Conservation (phyloP, 2,329 filamentous ascomycete species). For the Aspergillus carbonarius region DNA sequence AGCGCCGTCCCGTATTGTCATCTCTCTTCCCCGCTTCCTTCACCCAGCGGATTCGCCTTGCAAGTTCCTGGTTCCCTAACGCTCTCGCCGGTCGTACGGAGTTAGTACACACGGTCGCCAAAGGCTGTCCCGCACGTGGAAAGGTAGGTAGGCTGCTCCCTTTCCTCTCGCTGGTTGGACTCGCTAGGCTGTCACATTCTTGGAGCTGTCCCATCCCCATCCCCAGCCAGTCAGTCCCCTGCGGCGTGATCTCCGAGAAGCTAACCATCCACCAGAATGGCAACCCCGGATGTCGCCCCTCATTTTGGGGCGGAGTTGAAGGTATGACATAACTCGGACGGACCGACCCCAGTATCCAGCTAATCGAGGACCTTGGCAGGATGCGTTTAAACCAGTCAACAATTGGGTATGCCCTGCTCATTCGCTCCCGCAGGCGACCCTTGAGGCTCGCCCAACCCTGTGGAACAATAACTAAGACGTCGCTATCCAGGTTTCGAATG, state of each 20-base stretch:
- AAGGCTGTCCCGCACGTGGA: constrained; percentile 1
- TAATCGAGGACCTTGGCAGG: constrained; percentile 54
- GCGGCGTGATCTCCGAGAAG: constrained; percentile 21
- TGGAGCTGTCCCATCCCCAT: not conserved
- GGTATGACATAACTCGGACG: constrained; percentile 49
- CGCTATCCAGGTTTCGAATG: constrained; percentile 65
- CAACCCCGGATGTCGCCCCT: constrained; percentile 76
- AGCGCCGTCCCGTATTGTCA: constrained; percentile 30
- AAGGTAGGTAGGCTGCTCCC: constrained; percentile 6
- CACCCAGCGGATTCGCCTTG: not conserved
- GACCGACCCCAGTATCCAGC: constrained; percentile 16
- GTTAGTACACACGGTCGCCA: constrained; percentile 2
- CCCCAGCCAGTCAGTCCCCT: constrained; percentile 21
- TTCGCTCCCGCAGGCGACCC: constrained; percentile 13
- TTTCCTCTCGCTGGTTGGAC: not conserved
- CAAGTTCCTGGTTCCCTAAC: not conserved
- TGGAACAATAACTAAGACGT: constrained; percentile 8
- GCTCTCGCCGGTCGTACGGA: not conserved
- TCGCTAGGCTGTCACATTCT: constrained; percentile 2
- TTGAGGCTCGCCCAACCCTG: constrained; percentile 10
- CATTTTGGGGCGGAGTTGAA: constrained; percentile 94
- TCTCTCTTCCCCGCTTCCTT: constrained; percentile 29
- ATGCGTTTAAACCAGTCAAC: constrained; percentile 95
- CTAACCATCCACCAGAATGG: constrained; percentile 56
- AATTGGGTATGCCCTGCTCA: constrained; percentile 63